Evolutionary conservation across 345 rosid species (phyloP).

Genomic region (Pugionium dolabratum): DNA sequence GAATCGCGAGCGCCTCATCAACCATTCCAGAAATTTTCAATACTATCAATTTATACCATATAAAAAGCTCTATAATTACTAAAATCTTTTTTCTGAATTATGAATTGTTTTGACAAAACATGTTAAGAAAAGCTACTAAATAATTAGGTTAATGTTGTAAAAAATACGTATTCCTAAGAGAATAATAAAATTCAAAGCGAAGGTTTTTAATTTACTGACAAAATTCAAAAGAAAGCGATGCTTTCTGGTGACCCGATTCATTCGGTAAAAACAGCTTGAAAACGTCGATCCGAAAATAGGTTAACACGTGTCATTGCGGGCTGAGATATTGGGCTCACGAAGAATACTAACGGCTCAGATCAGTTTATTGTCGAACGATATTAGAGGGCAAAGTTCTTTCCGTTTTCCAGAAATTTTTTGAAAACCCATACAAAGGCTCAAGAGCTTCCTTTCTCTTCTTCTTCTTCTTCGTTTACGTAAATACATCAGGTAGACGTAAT

Average conservation of each 20-base stretch:
- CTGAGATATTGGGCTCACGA: slow-evolving; percentile 26
- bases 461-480: slow-evolving; percentile 22
- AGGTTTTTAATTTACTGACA: not conserved
- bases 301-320: slow-evolving; percentile 23
- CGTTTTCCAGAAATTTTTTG: slow-evolving; percentile 23
- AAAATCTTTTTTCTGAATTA: too few relatives aligned
- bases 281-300: slow-evolving; percentile 25
- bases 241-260: slow-evolving; percentile 27
- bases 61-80: too few relatives aligned
- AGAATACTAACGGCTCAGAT: slow-evolving; percentile 33
- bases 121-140: too few relatives aligned
- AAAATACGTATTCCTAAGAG: too few relatives aligned
- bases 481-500: slow-evolving; percentile 27
- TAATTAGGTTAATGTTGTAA: too few relatives aligned
- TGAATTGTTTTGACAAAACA: too few relatives aligned
- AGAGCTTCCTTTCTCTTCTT: slow-evolving; percentile 18
- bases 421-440: slow-evolving; percentile 14
- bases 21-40: slow-evolving; percentile 47
- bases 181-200: not conserved
- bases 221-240: not conserved
- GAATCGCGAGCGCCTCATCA: slow-evolving; percentile 80
- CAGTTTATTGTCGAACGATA: slow-evolving; percentile 21
- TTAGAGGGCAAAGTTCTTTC: slow-evolving; percentile 25
- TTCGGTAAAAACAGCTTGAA: slow-evolving; percentile 6
- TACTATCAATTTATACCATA: too few relatives aligned